Evolutionary conservation across 2,329 filamentous ascomycete genomes (phyloP), one percentile per base, ranked within the genome.

Genomic region (Aotearoamyces nothofagi): DNA sequence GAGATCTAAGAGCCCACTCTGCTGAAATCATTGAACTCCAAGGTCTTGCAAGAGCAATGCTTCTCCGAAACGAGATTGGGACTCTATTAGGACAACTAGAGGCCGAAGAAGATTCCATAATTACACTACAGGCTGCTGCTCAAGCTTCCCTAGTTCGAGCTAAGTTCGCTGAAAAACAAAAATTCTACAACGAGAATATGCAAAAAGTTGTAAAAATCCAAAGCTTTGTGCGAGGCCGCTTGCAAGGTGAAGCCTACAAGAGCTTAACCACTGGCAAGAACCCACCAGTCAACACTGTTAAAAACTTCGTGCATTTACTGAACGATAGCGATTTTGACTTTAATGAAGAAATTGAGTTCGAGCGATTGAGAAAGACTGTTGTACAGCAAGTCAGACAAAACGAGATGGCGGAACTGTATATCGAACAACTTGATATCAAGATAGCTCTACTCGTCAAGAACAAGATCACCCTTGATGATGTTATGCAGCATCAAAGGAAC

Each of bases 281-380:
- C 48, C 90, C 90, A 14, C 90, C 90, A 1, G 84, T 98, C 34
- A 83, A 83, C 22, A 93, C 92, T 1, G 82, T 98, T 49, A 94
- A 96, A 61, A 92, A 92, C 50, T 98, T 98, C 50, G 84, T 98
- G 3, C 90, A 98, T 52, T 65, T 98, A 20, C 72, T 98, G 33
- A 98, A 96, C 46, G 90, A 98, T 54, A 96, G 84, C 45, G 87
- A 94, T 47, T 93, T 98, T 45, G 90, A 98, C 50, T 98, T 98
- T 55, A 92, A 98, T 49, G 87, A 96, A 51, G 90, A 98, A 51
- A 77, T 98, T 29, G 90, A 98, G 50, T 94, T 96, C 41, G 90
- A 98, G 53, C 72, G 86, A 26, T 62, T 96, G 48, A 73, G 92
- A 30, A 94, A 96, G 61, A 92, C 82, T 4, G 90, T 98, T 10